Base-by-base conservation (phyloP, 805 yeast genomes). In the Saccharomycopsis sp. region DNA sequence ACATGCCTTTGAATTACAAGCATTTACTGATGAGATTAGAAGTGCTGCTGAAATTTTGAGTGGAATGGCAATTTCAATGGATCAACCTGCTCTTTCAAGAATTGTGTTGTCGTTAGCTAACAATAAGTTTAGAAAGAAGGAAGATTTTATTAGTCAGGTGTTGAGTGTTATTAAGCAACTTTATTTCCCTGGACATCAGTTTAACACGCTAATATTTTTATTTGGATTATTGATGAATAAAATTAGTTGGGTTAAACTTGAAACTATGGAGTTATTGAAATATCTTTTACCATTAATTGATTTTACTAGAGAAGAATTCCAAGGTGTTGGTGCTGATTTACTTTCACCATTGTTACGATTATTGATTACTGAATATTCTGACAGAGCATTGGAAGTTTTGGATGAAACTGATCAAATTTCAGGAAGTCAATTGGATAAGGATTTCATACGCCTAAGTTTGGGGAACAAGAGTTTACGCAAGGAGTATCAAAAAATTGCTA, bases 281-380 rank as follows among this genome's bases (percentile, higher is more conserved):
- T 75, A 78, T 39, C 60, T 93, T 5, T 73, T 94, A 51, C 89
- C 96, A 1, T 68, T 75, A 48, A 80, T 88, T 13, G 89, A 93
- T 56, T 66, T 89, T 43, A 79, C 77, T 37, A 66, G 81, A 29
- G 85, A 82, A 16, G 95, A 83, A 55, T 88, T 88, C 58, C 71
- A 75, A 23, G 94, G 95, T 1, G 81, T 87, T 31, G 98, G 98
- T 3, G 97, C 98, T 0, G 98, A 93, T 58, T 66, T 93, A 43
- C 85, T 93, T 4, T 83, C 96, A 1, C 98, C 99, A 2, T 66
- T 94, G 40, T 67, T 93, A 53, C 70, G 97, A 44, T 67, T 93
- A 21, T 56, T 79, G 14, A 70, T 85, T 52, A 88, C 97, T 0
- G 96, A 88, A 32, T 82, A 75, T 60, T 97, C 95, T 1, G 87